phyloP scores from a whole-genome alignment of 2,329 filamentous ascomycete species.

The Trichoderma sp. region DNA sequence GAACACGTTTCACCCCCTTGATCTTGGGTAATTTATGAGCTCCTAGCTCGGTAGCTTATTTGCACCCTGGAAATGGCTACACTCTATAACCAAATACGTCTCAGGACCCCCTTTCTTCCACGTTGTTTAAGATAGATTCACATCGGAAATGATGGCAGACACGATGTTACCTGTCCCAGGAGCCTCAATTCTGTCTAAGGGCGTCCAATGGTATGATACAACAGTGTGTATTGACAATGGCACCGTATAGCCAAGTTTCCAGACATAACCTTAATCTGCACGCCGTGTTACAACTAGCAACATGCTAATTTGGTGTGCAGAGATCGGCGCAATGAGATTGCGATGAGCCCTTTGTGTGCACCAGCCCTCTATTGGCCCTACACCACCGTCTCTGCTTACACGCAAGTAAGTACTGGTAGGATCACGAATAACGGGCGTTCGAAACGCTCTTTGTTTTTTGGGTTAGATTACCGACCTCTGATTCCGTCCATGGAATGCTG shows the following conservation, averaged over 20 bases:
- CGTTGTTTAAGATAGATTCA: not conserved
- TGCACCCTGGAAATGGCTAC: not conserved
- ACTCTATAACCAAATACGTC: not conserved
- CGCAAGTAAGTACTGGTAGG: not conserved
- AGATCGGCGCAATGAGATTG: constrained; percentile 15
- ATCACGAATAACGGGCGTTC: not conserved
- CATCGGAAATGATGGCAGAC: not conserved
- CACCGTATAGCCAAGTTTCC: not conserved
- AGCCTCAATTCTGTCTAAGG: not conserved
- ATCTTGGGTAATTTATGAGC: not conserved
- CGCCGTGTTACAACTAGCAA: not conserved
- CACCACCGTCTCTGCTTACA: not conserved
- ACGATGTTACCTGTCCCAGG: not conserved
- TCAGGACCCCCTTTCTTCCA: constrained; percentile 5
- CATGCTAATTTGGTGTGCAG: constrained; percentile 1
- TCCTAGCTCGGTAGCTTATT: constrained; percentile 12
- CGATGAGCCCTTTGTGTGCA: constrained; percentile 15
- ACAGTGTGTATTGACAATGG: not conserved
- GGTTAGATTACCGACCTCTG: not conserved
- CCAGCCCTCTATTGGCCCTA: not conserved
- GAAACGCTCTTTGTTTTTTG: not conserved
- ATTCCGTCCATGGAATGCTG: not conserved
- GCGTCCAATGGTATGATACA: not conserved
- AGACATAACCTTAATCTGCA: not conserved
- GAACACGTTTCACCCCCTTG: not conserved